These are phyloP conservation scores for Pneumocystis carinii DNA, from an alignment of 1,139 yeast species.

Conservation along the genomic window DNA sequence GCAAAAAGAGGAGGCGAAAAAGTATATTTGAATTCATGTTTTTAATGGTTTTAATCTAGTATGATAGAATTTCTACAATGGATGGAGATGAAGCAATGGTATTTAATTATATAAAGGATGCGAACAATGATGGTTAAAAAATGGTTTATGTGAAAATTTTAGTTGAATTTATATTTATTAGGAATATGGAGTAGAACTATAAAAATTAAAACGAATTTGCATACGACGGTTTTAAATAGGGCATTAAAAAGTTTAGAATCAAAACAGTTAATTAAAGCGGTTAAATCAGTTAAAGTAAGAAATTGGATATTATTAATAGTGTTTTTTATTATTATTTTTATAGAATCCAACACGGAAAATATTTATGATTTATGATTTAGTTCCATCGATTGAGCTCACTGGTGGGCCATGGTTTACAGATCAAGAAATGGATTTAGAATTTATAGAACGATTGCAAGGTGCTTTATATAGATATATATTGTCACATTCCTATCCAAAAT, in stretches of 20 bases:
- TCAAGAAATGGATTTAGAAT: slow-evolving; percentile 84
- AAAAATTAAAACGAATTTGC: slow-evolving; percentile 78
- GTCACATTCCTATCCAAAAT: slow-evolving; percentile 58
- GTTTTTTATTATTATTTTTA: background rate
- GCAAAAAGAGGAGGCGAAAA: background rate
- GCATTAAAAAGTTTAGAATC: slow-evolving; percentile 71
- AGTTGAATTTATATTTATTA: background rate
- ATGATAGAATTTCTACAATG: slow-evolving; percentile 39
- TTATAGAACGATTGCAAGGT: slow-evolving; percentile 66
- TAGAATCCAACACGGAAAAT: slow-evolving; percentile 85
- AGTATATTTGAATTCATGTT: background rate
- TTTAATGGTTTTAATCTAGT: background rate
- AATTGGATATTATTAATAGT: slow-evolving; percentile 19
- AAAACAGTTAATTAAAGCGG: slow-evolving; percentile 74
- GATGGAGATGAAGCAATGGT: slow-evolving; percentile 79
- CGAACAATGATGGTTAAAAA: slow-evolving; percentile 80
- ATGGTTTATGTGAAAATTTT: background rate
- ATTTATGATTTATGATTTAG: slow-evolving; percentile 83
- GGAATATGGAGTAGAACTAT: slow-evolving; percentile 76
- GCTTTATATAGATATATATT: slow-evolving; percentile 83
- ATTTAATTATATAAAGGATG: slow-evolving; percentile 77
- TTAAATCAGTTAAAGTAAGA: slow-evolving; percentile 53
- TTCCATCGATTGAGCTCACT: slow-evolving; percentile 88
- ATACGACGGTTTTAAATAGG: slow-evolving; percentile 78
- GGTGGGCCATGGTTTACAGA: slow-evolving; percentile 99